phyloP scores from a whole-genome alignment of 2,329 filamentous ascomycete species.

The Exophiala viscosa region DNA sequence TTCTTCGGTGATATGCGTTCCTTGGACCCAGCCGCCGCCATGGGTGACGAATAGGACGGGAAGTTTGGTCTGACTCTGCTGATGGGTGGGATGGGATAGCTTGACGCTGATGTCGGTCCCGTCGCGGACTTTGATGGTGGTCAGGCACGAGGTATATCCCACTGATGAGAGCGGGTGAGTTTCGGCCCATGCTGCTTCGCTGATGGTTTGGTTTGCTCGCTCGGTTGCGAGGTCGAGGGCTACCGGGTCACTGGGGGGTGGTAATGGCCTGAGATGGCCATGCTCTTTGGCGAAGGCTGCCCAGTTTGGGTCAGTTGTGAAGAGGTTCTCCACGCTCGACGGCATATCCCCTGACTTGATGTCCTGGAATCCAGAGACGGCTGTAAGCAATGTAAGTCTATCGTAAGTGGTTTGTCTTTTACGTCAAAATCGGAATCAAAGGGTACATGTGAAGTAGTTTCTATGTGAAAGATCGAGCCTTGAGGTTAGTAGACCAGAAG shows the following conservation, averaged over 20 bases:
- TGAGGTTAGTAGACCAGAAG: no score
- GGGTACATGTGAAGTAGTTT: no score
- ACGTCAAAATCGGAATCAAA: no score
- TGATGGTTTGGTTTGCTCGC: background rate
- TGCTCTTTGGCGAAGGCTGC: constrained; percentile 8
- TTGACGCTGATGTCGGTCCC: constrained; percentile 11
- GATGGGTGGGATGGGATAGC: constrained; percentile 5
- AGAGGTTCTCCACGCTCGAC: background rate
- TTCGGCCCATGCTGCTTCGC: constrained; percentile 1
- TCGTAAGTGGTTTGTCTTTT: no score
- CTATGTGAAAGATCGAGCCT: no score
- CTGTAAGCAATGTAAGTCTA: no score
- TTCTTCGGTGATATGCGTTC: constrained; percentile 12
- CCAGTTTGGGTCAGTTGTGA: constrained; percentile 12
- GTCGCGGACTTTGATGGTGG: constrained; percentile 10
- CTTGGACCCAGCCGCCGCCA: constrained; percentile 16
- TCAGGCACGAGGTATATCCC: constrained; percentile 7
- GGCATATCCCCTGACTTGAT: no score
- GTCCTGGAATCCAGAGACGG: no score
- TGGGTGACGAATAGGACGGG: constrained; percentile 15
- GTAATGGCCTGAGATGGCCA: constrained; percentile 1
- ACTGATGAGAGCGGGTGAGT: constrained; percentile 4
- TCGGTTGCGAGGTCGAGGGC: background rate
- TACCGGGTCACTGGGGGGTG: background rate
- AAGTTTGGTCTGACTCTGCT: background rate